Conservation (phyloP, 371 early-diverging fungal genomes). For the Lichtheimia ornata region DNA sequence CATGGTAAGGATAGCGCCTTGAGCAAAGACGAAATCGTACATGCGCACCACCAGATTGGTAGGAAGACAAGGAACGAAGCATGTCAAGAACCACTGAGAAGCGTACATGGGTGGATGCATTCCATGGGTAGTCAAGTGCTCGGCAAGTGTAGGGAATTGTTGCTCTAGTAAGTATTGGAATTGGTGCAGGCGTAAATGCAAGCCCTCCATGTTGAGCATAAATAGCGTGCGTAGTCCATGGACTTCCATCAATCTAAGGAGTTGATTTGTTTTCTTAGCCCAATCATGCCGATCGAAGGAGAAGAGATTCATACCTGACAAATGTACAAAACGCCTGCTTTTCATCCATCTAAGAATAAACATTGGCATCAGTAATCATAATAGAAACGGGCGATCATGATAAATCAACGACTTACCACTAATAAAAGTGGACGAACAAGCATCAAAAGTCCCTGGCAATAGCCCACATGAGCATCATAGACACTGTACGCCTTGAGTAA, state of each 20-base stretch:
- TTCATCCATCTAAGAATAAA: slow-evolving; percentile 74
- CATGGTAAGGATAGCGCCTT: slow-evolving; percentile 78
- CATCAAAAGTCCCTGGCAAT: slow-evolving; percentile 90
- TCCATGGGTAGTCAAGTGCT: slow-evolving; percentile 72
- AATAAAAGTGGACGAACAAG: slow-evolving; percentile 82
- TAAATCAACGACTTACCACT: slow-evolving; percentile 53
- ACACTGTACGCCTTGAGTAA: slow-evolving; percentile 87
- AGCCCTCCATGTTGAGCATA: slow-evolving; percentile 79
- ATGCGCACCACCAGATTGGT: slow-evolving; percentile 78
- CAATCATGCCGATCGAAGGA: slow-evolving; percentile 1
- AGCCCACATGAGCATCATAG: slow-evolving; percentile 90
- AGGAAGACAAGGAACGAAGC: slow-evolving; percentile 89
- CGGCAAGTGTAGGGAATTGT: slow-evolving; percentile 68
- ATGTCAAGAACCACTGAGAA: slow-evolving; percentile 89
- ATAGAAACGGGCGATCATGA: neutral
- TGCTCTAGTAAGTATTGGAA: slow-evolving; percentile 82
- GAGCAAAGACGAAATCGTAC: slow-evolving; percentile 87
- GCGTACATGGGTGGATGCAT: slow-evolving; percentile 87
- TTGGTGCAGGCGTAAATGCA: slow-evolving; percentile 80
- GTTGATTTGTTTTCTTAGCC: slow-evolving; percentile 10
- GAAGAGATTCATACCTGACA: slow-evolving; percentile 40
- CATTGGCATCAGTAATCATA: no score
- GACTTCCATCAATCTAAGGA: slow-evolving; percentile 70
- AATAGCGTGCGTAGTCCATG: slow-evolving; percentile 79
- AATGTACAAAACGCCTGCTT: slow-evolving; percentile 89